phyloP scores from a whole-genome alignment of 108 stramenopile genomes.

The Fragilaria radians region DNA sequence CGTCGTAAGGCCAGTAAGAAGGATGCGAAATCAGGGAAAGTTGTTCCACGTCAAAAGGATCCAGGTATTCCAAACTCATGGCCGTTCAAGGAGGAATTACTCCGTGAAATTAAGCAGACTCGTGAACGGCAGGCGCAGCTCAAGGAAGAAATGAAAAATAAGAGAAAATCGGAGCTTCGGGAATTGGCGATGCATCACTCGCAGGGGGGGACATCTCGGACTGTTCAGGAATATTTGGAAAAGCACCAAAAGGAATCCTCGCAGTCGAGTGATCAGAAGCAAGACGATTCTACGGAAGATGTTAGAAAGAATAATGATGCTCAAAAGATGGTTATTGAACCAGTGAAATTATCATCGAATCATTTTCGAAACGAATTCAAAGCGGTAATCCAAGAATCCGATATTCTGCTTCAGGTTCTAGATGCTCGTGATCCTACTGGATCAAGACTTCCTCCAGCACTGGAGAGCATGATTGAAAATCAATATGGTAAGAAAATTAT shows the following conservation, averaged over 20 bases:
- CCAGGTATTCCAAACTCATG: slow-evolving; percentile 98
- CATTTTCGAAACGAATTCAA: slow-evolving; percentile 91
- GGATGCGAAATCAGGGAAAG: slow-evolving; percentile 59
- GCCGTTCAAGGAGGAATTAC: slow-evolving; percentile 97
- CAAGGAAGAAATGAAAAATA: slow-evolving; percentile 64
- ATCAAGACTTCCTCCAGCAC: slow-evolving; percentile 77
- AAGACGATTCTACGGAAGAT: not conserved
- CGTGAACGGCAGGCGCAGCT: slow-evolving; percentile 75
- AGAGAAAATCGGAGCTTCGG: slow-evolving; percentile 37
- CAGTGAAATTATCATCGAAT: slow-evolving; percentile 59
- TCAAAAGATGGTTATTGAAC: slow-evolving; percentile 36
- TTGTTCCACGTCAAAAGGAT: slow-evolving; percentile 70
- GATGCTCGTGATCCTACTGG: slow-evolving; percentile 98
- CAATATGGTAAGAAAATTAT: slow-evolving; percentile 92
- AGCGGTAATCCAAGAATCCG: slow-evolving; percentile 92
- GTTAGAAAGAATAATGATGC: slow-evolving; percentile 1
- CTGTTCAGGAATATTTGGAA: slow-evolving; percentile 36
- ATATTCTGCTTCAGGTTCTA: slow-evolving; percentile 95
- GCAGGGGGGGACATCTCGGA: slow-evolving; percentile 40
- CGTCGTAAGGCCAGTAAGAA: slow-evolving; percentile 84
- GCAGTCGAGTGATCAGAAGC: not conserved
- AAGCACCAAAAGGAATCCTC: slow-evolving; percentile 24
- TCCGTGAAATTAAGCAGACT: slow-evolving; percentile 71
- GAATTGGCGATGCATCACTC: slow-evolving; percentile 36
- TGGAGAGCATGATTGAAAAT: slow-evolving; percentile 83